A percentile compares a stretch with the other conserved stretches of the same genome.
phyloP scores from a whole-genome alignment of 2,329 filamentous ascomycete species.

The Colletotrichum sublineola region DNA sequence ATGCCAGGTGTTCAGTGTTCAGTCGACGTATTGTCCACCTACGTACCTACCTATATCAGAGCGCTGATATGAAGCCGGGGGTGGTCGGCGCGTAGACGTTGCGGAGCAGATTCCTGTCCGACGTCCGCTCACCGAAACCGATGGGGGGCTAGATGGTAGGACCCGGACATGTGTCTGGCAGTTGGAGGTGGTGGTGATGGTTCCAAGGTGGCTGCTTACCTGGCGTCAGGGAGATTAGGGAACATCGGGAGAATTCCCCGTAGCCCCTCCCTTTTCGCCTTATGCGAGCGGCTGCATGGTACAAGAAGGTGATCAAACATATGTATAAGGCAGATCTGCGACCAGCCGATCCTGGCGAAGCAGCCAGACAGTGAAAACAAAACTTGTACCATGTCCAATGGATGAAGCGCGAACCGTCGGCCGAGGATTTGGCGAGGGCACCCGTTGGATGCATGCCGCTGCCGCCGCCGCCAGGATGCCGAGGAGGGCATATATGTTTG shows the following conservation, averaged over 20 bases:
- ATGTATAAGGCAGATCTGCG: slow-evolving; percentile 2
- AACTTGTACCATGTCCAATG: neutral
- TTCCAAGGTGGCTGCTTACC: slow-evolving; percentile 12
- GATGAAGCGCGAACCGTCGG: slow-evolving; percentile 2
- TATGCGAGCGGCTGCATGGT: slow-evolving; percentile 4
- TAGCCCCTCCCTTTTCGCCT: slow-evolving; percentile 1
- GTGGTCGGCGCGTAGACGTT: neutral
- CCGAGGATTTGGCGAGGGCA: slow-evolving; percentile 34
- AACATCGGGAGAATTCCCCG: slow-evolving; percentile 29
- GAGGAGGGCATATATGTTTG: neutral
- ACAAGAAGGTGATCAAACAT: neutral
- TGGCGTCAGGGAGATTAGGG: slow-evolving; percentile 18
- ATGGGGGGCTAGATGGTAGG: neutral
- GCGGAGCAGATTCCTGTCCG: slow-evolving; percentile 26
- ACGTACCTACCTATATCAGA: slow-evolving; percentile 13
- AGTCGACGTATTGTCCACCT: neutral
- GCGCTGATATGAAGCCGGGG: slow-evolving; percentile 12
- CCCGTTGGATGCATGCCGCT: slow-evolving; percentile 17
- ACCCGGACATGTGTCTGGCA: neutral
- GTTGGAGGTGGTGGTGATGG: neutral
- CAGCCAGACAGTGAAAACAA: neutral
- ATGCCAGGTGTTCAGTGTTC: slow-evolving; percentile 18
- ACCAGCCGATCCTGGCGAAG: slow-evolving; percentile 5
- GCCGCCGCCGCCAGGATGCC: neutral
- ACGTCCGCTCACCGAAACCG: slow-evolving; percentile 25